phyloP scores from a whole-genome alignment of 2,329 filamentous ascomycete species.

The Penicillium brevicompactum region DNA sequence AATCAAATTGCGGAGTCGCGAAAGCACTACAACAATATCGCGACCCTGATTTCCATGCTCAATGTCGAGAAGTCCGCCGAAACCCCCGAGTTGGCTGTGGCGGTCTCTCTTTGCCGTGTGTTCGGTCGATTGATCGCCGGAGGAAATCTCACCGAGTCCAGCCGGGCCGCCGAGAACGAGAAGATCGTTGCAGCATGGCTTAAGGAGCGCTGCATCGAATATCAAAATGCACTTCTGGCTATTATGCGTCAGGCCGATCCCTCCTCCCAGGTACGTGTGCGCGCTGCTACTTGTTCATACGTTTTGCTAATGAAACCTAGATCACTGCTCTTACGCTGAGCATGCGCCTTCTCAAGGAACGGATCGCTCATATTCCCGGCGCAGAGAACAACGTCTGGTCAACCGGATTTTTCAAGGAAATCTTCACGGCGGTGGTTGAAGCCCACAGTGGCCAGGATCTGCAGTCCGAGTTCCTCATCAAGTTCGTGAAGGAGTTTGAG shows the following conservation, averaged over 20 bases:
- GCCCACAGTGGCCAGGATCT: conserved; percentile 60
- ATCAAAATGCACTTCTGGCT: conserved; percentile 62
- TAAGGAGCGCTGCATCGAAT: conserved; percentile 72
- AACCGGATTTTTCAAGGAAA: conserved; percentile 67
- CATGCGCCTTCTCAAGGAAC: conserved; percentile 83
- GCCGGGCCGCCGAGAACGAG: conserved; percentile 71
- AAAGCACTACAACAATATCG: conserved; percentile 91
- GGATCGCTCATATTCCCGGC: conserved; percentile 64
- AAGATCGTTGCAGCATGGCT: conserved; percentile 76
- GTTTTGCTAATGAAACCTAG: conserved; percentile 37
- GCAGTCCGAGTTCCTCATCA: conserved; percentile 73
- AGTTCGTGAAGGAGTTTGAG: conserved; percentile 77
- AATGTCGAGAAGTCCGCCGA: conserved; percentile 53
- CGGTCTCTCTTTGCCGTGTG: conserved; percentile 80
- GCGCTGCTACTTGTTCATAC: neutral
- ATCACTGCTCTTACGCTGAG: conserved; percentile 73
- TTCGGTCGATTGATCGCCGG: conserved; percentile 79
- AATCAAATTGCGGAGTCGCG: conserved; percentile 79
- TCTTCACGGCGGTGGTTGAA: conserved; percentile 65
- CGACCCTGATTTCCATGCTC: conserved; percentile 66
- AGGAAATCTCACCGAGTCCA: conserved; percentile 68
- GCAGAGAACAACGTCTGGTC: conserved; percentile 71
- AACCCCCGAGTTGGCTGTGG: conserved; percentile 66
- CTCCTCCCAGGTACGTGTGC: conserved; percentile 50
- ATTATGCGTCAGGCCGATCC: conserved; percentile 64